Evolutionary conservation across 140 eudicot genomes (phyloP), one percentile per base, ranked within the genome.

Genomic region (Stevia rebaudiana): DNA sequence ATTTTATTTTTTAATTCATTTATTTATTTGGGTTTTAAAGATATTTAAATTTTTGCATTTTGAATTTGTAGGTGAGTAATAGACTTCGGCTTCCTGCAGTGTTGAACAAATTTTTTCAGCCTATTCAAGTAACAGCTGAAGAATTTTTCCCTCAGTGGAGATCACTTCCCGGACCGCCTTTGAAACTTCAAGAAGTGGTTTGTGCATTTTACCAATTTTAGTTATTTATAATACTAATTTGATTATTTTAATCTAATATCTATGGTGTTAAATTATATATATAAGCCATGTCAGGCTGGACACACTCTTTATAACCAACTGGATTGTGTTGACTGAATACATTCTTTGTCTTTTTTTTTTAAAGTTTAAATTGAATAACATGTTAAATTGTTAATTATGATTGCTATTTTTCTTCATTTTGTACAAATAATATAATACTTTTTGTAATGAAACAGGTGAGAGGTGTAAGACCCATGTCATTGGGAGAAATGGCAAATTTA

Each of bases 171-270:
- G 97, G 95, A 62, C 95, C 98, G 13, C 98, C 98, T 52, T 74
- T 92, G 78, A 92, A 92, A 74, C 94, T 85, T 68, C 98, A 92
- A 77, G 98, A 92, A 92, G 98, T 92, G 89, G 98, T 92, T 74
- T 46, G 86, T 69, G 52, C 71, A 69, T 54, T 54, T 51, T 50
- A 37, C 59, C 21, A 25, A 24, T 25, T 13, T 17, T 60, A 17
- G 35, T 8, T 48, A 8, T 17, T 48, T 48, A 47, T 6, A 6
- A 16, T 5, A 16, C 6, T n/a, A n/a, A 0, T 43, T 13, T 43
- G 3, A 1, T 33, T 3, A 3, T 33, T 33, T 8, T 36, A 5
- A 36, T 44, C 10, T 10, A 40, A 10, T 11, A 43, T n/a, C 52
- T 46, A 46, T 6, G 23, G 23, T 0, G 10, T 52, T 23, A 11